phyloP scores from a whole-genome alignment of 2,329 filamentous ascomycete genomes.

The Grosmannia penicillata region DNA sequence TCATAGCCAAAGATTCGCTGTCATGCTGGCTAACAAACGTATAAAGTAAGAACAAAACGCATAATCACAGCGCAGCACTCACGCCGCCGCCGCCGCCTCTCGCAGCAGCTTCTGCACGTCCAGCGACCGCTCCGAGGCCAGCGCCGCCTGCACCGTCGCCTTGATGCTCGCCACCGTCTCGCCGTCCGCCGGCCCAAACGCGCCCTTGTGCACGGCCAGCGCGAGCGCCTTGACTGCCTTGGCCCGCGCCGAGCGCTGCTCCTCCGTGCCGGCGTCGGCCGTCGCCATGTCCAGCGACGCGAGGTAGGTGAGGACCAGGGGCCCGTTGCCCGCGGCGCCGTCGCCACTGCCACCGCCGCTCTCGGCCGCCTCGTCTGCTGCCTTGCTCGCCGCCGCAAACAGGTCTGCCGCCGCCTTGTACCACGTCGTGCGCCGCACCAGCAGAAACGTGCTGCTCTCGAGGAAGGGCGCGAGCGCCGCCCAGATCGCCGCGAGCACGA shows the following conservation, averaged over 20 bases:
- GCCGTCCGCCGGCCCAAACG: conserved; percentile 20
- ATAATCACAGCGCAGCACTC: neutral
- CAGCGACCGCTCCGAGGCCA: conserved; percentile 16
- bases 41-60: too few relatives aligned
- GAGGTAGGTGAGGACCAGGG: conserved; percentile 24
- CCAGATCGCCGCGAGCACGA: conserved; percentile 25
- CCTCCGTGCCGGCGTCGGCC: conserved; percentile 32
- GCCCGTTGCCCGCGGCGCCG: conserved; percentile 8
- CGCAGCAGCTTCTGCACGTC: conserved; percentile 18
- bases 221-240: conserved; percentile 28
- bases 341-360: neutral
- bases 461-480: conserved; percentile 26
- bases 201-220: conserved; percentile 25
- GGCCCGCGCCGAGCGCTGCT: conserved; percentile 32
- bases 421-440: conserved; percentile 34
- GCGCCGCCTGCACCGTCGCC: conserved; percentile 29
- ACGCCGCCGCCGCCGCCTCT: conserved; percentile 8
- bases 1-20: too few relatives aligned
- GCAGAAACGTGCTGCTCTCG: conserved; percentile 20
- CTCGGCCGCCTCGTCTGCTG: conserved; percentile 10
- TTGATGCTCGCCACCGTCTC: conserved; percentile 23
- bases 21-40: too few relatives aligned
- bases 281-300: conserved; percentile 30
- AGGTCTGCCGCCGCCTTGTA: conserved; percentile 34
- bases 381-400: conserved; percentile 23